Conservation (phyloP, 208 protist genomes). For the Leishmania tarentolae region DNA sequence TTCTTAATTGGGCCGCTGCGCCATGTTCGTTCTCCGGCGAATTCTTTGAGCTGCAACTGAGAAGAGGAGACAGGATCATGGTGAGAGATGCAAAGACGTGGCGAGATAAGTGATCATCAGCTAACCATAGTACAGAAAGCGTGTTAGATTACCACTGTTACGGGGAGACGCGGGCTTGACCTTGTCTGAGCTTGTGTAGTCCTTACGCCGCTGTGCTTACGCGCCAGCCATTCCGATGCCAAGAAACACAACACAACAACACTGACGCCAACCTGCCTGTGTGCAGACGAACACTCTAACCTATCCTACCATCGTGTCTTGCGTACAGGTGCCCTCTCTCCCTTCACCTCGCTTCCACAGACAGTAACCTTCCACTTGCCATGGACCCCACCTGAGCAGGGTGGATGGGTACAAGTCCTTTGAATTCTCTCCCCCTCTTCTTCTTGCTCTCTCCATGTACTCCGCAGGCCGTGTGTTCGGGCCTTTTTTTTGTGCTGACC, state of each 20-base stretch:
- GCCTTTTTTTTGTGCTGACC: neutral
- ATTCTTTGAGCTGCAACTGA: neutral
- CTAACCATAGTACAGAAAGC: neutral
- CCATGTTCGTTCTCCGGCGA: neutral
- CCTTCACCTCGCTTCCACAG: neutral
- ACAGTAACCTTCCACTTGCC: neutral
- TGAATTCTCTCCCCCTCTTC: neutral
- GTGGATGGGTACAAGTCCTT: neutral
- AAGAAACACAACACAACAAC: neutral
- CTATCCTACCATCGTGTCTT: neutral
- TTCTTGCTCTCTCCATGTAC: neutral
- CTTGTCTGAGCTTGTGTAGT: neutral
- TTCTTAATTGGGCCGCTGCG: neutral
- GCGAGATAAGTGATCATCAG: neutral
- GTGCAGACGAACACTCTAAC: neutral
- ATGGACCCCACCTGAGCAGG: neutral
- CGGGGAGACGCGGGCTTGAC: neutral
- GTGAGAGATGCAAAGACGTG: neutral
- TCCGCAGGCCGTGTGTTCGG: neutral
- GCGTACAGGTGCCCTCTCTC: neutral
- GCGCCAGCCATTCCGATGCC: neutral
- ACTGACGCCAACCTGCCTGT: neutral
- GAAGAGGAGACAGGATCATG: neutral
- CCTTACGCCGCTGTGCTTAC: neutral
- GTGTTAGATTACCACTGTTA: neutral